Base-by-base conservation (phyloP, 495 filamentous ascomycete species). In the Sordaria brevicollis region DNA sequence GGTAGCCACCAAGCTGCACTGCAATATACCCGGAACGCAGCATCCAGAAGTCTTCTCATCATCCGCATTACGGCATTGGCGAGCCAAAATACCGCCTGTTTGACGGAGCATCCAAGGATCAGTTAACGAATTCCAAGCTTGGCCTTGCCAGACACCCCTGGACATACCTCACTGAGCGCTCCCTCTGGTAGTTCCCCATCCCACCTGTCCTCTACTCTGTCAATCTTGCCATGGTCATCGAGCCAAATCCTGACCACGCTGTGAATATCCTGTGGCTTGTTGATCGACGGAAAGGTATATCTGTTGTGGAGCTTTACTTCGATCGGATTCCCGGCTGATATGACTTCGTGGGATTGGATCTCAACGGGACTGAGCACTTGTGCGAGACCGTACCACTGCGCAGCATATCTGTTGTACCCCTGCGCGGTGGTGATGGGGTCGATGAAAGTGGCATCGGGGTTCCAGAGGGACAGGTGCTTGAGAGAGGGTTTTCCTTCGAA, bases 171-270 rank as follows among this genome's bases (percentile, higher is more conserved):
- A 15, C 74, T 76, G 69, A 87, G 76, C 0, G 72, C 67, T 1
- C 83, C 78, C 31, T 86, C 85, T 0, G 84, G 84, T 71, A 88
- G 68, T 43, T 84, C 79, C 8, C 82, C 85, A 74, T 85, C 79
- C 87, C 87, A 89, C 70, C 81, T 80, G 72, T 89, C 86, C 76
- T 88, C 84, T 8, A 89, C 80, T 69, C 80, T 83, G 13, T 75
- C 78, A 49, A 89, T 88, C 77, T 81, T 84, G 25, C 79, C 81
- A 4, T 77, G 75, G 33, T 76, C 75, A 67, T 78, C 77, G 7
- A 79, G 76, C 49, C 78, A 76, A 54, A 88, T 86, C n/a, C 78
- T 77, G 25, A 89, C 75, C 31, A 78, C 74, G 68, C 81, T 85
- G 39, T 80, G 69, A 38, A 89, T 87, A 15, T 77, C 83, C 78